Base-by-base conservation (phyloP, 2,329 filamentous ascomycete genomes). In the Albophoma yamanashiensis region DNA sequence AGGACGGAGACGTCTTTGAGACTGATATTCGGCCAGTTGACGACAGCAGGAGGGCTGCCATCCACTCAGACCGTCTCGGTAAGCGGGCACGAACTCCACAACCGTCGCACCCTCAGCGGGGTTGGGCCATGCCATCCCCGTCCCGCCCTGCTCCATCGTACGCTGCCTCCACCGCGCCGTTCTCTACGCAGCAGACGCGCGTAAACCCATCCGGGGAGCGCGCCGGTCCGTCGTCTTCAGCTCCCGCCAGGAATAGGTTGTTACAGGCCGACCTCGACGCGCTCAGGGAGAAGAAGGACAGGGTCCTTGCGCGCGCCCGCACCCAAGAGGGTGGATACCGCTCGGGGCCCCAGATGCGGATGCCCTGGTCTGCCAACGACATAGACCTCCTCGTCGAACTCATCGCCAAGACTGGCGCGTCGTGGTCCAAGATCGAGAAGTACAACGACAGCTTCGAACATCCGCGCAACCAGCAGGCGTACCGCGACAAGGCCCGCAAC, bases 401-500 rank as follows among this genome's bases (percentile, higher is more conserved):
- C 57, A 74, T 83, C 40, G 66, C 70, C 55, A 57, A 65, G 20
- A 64, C 60, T 25, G 59, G 65, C 20, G 68, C 67, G 22, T 58
- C 58, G 8, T 76, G 73, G 73, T 57, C 72, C 52, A n/a, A 15
- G 43, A 76, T 76, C 2, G 64, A 74, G 60, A 65, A 65, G 6
- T 69, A 74, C 36, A 65, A 65, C 0, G 39, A 72, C 22, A 60
- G 60, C 2, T 82, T 82, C 59, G 72, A 79, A 52, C 64, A 70
- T 20, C 67, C 67, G 2, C 79, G 82, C 57, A 77, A 79, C 64
- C 82, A 84, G 70, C 82, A 84, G 68, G 78, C 80, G 5, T 75
- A 82, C 60, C 80, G 82, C 8, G 82, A 85, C 73, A 82, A 80
- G 69, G 82, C 82, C n/a, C 78, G 82, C 57, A 78, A 82, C 60